A percentile compares a stretch with the other conserved stretches of the same genome.
Conservation (phyloP, 73 alveolate species). For the Paramecium biaurelia region DNA sequence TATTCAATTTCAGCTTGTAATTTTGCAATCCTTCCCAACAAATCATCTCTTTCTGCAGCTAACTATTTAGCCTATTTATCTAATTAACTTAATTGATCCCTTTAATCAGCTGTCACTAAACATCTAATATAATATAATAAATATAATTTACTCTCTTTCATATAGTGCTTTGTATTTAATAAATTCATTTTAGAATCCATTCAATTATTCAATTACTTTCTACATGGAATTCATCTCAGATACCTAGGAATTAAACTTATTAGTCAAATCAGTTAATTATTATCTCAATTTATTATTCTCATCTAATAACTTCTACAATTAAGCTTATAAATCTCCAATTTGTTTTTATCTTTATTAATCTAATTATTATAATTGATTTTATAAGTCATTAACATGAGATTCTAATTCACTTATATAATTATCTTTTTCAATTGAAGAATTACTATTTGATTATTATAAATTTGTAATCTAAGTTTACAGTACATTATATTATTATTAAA, state of each 20-base stretch:
- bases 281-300: not conserved
- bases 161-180: conserved; percentile 1
- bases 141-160: conserved; percentile 3
- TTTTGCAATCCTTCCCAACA: not conserved
- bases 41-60: not conserved
- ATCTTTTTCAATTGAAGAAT: not conserved
- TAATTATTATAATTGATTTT: not conserved
- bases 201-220: not conserved
- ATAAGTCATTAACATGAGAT: not conserved
- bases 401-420: not conserved
- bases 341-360: not conserved
- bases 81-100: not conserved
- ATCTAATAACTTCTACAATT: not conserved
- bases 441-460: not conserved
- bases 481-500: not conserved
- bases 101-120: not conserved
- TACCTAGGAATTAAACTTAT: not conserved
- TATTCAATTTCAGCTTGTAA: conserved; percentile 14
- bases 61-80: not conserved
- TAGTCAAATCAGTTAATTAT: not conserved
- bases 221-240: not conserved
- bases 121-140: not conserved
- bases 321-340: not conserved
- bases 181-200: not conserved
- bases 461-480: not conserved